Base-by-base conservation (phyloP, 2,329 filamentous ascomycete species). In the Fusarium incarnatum region DNA sequence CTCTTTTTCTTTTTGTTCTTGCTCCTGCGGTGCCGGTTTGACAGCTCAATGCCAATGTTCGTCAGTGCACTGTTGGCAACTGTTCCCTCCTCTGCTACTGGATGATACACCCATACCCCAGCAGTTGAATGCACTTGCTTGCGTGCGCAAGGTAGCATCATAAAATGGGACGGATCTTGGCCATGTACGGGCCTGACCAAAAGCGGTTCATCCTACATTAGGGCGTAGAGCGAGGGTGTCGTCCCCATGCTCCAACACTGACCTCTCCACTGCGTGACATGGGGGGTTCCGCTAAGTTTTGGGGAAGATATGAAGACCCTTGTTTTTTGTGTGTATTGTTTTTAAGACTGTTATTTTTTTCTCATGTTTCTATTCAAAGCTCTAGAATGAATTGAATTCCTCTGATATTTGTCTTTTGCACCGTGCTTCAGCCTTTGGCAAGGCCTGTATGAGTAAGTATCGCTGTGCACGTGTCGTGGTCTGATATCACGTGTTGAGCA, bases 171-270 rank as follows among this genome's bases (percentile, higher is more conserved):
- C 68, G 65, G 73, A 76, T 76, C 68, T 76, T 72, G 66, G 66
- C 70, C 70, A 68, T 53, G 61, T 59, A 69, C 70, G 64, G 70
- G 73, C 71, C 69, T 76, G 75, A 44, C 73, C 73, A 65, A 70
- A 78, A 77, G 68, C 68, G 74, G 73, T 75, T 76, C 69, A 60
- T 73, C 73, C 68, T 76, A 78, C 77, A 79, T 78, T 79, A 77
- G 77, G 69, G 73, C 71, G 67, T 37, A 52, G 67, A 72, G 70
- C 70, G 77, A 76, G 77, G 77, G 76, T 78, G 72, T 60, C 71
- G 75, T 76, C 52, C 61, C 54, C 54, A 47, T 76, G 76, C 69
- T 68, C 57, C 61, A 60, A 74, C 71, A 69, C 54, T 56, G 50
- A 58, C 46, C 57, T 72, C 73, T 64, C 71, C 71, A 75, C 73